These are phyloP conservation scores for Malus fusca DNA, from an alignment of 306 rosid species.

Conservation along the genomic window DNA sequence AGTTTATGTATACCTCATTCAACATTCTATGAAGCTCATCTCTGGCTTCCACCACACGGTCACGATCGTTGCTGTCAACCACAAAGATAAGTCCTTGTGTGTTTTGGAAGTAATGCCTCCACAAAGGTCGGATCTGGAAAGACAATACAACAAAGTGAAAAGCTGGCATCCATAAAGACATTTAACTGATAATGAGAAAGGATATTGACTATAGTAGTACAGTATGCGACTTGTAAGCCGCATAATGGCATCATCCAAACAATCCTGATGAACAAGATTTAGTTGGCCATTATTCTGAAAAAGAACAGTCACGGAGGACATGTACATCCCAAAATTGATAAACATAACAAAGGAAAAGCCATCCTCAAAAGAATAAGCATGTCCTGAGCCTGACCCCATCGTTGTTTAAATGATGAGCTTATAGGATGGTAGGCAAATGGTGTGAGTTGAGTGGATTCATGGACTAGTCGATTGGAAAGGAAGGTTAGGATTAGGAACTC, in stretches of 20 bases:
- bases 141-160: background rate
- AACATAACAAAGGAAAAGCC: background rate
- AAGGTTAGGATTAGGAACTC: no score
- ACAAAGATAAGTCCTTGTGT: constrained; percentile 83
- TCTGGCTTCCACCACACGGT: constrained; percentile 80
- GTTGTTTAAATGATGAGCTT: no score
- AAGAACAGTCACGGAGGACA: no score
- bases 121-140: constrained; percentile 72
- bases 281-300: background rate
- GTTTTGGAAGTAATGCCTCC: constrained; percentile 89
- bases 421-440: no score
- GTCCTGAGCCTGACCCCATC: no score
- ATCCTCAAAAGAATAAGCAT: background rate
- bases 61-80: constrained; percentile 80
- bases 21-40: constrained; percentile 87
- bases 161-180: background rate
- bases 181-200: background rate
- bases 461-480: no score
- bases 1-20: constrained; percentile 47
- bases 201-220: background rate
- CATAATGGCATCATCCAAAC: background rate
- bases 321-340: background rate
- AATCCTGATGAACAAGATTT: background rate
- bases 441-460: no score
- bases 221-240: background rate